Evolutionary conservation across 768 basidiomycete genomes (phyloP).

Genomic region (Coprinopsis cinerea): DNA sequence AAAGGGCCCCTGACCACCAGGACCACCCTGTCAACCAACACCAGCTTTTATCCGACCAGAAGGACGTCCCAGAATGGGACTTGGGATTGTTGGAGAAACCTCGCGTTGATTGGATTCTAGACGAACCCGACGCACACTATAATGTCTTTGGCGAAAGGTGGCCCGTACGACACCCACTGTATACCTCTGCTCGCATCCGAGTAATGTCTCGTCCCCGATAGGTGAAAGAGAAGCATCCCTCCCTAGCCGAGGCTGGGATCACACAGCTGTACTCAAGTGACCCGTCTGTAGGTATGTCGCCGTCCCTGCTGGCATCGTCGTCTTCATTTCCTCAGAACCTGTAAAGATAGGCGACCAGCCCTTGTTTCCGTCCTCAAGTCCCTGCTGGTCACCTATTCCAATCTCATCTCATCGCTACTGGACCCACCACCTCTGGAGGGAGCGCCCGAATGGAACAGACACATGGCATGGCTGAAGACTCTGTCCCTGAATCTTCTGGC

Average conservation of each 20-base stretch:
- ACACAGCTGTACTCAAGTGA: slow-evolving; percentile 76
- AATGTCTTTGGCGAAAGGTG: slow-evolving; percentile 84
- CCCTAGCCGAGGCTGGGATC: slow-evolving; percentile 75
- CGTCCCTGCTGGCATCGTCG: background rate
- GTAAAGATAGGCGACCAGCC: slow-evolving; percentile 64
- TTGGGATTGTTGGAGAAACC: slow-evolving; percentile 77
- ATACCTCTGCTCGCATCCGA: slow-evolving; percentile 8
- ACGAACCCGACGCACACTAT: slow-evolving; percentile 69
- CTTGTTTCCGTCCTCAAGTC: slow-evolving; percentile 68
- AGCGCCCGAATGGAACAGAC: slow-evolving; percentile 66
- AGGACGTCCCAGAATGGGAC: slow-evolving; percentile 74
- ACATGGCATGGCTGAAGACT: slow-evolving; percentile 76
- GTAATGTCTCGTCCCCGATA: slow-evolving; percentile 22
- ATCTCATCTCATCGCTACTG: slow-evolving; percentile 59
- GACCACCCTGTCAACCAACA: slow-evolving; percentile 45
- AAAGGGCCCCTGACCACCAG: slow-evolving; percentile 39
- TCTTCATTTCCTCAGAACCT: background rate
- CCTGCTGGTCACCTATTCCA: slow-evolving; percentile 74
- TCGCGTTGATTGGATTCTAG: slow-evolving; percentile 84
- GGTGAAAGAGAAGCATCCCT: slow-evolving; percentile 81
- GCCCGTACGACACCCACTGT: slow-evolving; percentile 61
- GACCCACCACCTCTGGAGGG: slow-evolving; percentile 52
- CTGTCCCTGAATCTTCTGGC: slow-evolving; percentile 86
- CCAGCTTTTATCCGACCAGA: slow-evolving; percentile 62
- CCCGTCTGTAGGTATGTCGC: slow-evolving; percentile 53